A percentile compares a stretch with the other conserved stretches of the same genome.
Conservation (phyloP, 2,329 filamentous ascomycete genomes). For the Exophiala calicioides region DNA sequence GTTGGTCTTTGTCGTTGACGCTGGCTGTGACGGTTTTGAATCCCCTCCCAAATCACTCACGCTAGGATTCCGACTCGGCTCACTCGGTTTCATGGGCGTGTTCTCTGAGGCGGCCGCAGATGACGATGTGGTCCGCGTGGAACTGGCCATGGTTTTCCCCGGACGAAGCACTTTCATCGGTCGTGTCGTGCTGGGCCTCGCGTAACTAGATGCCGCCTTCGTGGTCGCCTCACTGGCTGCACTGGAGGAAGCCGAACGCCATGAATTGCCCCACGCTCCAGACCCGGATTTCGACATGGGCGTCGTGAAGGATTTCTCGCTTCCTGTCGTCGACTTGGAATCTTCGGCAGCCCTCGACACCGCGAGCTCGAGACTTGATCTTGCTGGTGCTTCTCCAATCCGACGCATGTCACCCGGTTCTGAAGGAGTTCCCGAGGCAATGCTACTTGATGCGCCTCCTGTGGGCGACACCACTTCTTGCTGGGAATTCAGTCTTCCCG, state of each 20-base stretch:
- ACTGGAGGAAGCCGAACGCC: conserved; percentile 25
- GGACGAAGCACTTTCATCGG: conserved; percentile 92
- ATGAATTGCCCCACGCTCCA: conserved; percentile 32
- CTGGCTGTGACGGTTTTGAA: conserved; percentile 17
- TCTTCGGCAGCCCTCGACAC: conserved; percentile 24
- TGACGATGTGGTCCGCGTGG: conserved; percentile 44
- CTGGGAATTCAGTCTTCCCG: conserved; percentile 27
- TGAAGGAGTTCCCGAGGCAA: conserved; percentile 8
- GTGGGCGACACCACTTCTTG: conserved; percentile 33
- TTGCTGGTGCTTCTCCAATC: conserved; percentile 17
- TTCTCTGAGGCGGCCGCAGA: conserved; percentile 30
- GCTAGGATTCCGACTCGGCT: conserved; percentile 10
- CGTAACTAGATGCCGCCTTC: conserved; percentile 27
- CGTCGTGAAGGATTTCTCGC: conserved; percentile 35
- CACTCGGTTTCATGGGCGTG: conserved; percentile 10
- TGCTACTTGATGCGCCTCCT: conserved; percentile 14
- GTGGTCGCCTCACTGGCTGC: conserved; percentile 15
- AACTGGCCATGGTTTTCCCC: conserved; percentile 57
- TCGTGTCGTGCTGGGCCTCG: conserved; percentile 43
- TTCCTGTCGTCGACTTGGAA: conserved; percentile 34
- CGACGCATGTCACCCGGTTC: conserved; percentile 17
- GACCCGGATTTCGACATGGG: conserved; percentile 29
- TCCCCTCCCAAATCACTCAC: conserved; percentile 12
- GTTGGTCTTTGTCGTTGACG: conserved; percentile 59
- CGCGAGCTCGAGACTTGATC: conserved; percentile 23